A percentile compares a stretch with the other conserved stretches of the same genome.
These are phyloP conservation scores for Suillus lakei DNA, from an alignment of 768 basidiomycete genomes.

Conservation along the genomic window DNA sequence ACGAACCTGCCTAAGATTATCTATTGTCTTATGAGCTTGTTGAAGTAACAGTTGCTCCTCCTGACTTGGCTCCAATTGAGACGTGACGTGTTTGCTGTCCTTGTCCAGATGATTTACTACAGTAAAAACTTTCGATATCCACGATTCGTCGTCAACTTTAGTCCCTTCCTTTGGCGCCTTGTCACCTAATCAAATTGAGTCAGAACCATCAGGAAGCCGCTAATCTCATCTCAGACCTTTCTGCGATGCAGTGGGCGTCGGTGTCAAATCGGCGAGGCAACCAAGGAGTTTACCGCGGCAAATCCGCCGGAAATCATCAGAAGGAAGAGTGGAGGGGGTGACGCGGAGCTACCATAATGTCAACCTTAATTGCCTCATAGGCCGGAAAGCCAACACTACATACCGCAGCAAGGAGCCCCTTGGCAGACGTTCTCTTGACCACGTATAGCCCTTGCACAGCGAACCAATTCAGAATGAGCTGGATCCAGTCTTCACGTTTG, in stretches of 20 bases:
- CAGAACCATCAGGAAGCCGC: neutral
- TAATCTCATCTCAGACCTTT: slow-evolving; percentile 46
- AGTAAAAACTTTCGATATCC: slow-evolving; percentile 70
- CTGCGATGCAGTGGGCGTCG: slow-evolving; percentile 55
- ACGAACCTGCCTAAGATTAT: slow-evolving; percentile 51
- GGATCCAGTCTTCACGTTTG: slow-evolving; percentile 80
- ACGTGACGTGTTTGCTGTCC: slow-evolving; percentile 69
- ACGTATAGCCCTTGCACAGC: slow-evolving; percentile 81
- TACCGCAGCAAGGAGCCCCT: slow-evolving; percentile 63
- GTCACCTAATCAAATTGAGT: slow-evolving; percentile 37
- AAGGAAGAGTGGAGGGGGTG: slow-evolving; percentile 69
- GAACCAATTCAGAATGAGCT: slow-evolving; percentile 79
- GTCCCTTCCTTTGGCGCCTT: slow-evolving; percentile 60
- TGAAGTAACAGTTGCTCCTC: slow-evolving; percentile 52
- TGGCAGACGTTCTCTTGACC: slow-evolving; percentile 73
- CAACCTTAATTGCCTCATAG: neutral
- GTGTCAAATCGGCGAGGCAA: slow-evolving; percentile 75
- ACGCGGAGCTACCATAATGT: slow-evolving; percentile 55
- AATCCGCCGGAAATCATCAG: slow-evolving; percentile 67
- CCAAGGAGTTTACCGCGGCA: slow-evolving; percentile 75
- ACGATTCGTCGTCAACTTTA: slow-evolving; percentile 76
- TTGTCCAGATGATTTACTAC: slow-evolving; percentile 61
- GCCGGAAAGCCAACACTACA: slow-evolving; percentile 31
- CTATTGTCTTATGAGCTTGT: slow-evolving; percentile 48
- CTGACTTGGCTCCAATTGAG: slow-evolving; percentile 56